Percentiles rank a stretch among this genome's conserved stretches.
These are phyloP conservation scores for Erodium trifolium DNA, from an alignment of 441 rosid species.

Conservation along the genomic window DNA sequence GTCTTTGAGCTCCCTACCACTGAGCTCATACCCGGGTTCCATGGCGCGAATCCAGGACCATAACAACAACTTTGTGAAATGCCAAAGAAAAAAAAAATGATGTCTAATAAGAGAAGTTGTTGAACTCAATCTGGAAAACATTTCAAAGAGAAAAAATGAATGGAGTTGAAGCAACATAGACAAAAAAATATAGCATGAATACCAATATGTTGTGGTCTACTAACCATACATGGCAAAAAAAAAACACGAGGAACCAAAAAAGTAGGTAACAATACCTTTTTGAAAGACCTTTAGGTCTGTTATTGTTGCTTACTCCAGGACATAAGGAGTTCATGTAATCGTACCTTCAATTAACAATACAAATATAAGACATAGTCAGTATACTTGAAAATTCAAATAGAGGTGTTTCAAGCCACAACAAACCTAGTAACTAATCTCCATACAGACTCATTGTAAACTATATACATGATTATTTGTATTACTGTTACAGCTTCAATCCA, in stretches of 20 bases:
- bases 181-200: no score
- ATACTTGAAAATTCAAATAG: constrained; percentile 8
- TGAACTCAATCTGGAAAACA: neutral
- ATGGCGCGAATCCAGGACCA: no score
- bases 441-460: constrained; percentile 70
- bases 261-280: constrained; percentile 38
- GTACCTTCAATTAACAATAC: constrained; percentile 36
- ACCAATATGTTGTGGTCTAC: no score
- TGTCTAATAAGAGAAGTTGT: no score
- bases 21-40: no score
- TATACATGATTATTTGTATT: no score
- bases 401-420: constrained; percentile 14
- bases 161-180: neutral
- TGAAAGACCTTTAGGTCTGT: constrained; percentile 30
- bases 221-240: no score
- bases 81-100: neutral
- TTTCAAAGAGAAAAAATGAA: neutral
- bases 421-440: constrained; percentile 13
- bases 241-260: neutral
- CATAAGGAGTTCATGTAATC: constrained; percentile 58
- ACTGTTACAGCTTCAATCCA: no score
- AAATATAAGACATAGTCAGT: constrained; percentile 17
- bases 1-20: no score
- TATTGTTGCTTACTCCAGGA: constrained; percentile 37
- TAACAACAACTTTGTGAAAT: neutral